Evolutionary conservation across 1,284 basidiomycete genomes (phyloP).

Genomic region (Moesziomyces globuligerus): DNA sequence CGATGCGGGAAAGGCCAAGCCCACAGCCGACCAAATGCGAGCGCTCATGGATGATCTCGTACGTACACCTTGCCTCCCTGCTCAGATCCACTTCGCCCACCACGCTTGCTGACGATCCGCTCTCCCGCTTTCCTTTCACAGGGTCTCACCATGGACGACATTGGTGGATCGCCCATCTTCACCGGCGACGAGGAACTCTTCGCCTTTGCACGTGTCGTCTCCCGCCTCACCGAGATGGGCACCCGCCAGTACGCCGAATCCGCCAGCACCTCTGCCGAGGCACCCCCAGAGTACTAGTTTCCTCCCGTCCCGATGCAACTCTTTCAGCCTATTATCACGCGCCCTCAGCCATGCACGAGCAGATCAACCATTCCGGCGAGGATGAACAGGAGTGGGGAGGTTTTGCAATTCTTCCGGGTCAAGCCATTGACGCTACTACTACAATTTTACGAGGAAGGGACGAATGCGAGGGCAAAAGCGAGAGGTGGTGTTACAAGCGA

Average conservation of each 20-base stretch:
- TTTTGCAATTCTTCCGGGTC: no score
- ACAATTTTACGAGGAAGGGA: conserved; percentile 13
- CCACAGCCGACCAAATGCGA: conserved; percentile 60
- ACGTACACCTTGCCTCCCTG: background rate
- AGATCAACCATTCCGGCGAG: no score
- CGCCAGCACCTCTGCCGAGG: conserved; percentile 12
- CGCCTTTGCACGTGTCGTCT: conserved; percentile 65
- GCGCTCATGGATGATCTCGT: conserved; percentile 64
- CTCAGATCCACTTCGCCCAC: no score
- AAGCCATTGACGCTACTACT: background rate
- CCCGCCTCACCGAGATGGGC: conserved; percentile 64
- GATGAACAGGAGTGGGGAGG: no score
- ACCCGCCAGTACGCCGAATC: conserved; percentile 54
- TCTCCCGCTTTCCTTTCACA: no score
- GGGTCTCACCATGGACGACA: conserved; percentile 61
- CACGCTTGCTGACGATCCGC: background rate
- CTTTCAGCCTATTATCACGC: no score
- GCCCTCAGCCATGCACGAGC: no score
- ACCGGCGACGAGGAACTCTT: conserved; percentile 66
- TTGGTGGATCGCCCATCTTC: conserved; percentile 64
- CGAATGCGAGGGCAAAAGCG: conserved; percentile 3
- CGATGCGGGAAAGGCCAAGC: conserved; percentile 38
- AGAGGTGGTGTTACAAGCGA: conserved; percentile 6
- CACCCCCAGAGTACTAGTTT: conserved; percentile 32
- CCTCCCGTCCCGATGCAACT: background rate